Conservation (phyloP, 2,329 filamentous ascomycete species). For the Diaporthe sp. region DNA sequence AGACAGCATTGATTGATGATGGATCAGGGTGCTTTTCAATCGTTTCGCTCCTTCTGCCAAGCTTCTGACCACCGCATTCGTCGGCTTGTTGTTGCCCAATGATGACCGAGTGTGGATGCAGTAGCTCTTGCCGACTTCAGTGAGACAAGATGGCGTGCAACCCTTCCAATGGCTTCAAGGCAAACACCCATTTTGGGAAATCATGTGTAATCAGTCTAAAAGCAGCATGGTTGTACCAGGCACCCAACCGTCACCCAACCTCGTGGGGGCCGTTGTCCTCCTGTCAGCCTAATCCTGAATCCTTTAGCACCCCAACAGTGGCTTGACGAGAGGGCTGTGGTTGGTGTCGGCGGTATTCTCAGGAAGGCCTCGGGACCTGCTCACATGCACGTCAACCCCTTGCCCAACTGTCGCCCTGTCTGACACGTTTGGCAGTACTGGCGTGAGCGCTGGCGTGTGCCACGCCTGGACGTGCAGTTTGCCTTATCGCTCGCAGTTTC, state of each 20-base stretch:
- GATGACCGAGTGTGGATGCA: neutral
- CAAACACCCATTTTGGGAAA: neutral
- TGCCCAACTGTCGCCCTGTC: constrained; percentile 1
- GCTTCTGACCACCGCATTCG: neutral
- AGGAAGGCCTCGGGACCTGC: constrained; percentile 22
- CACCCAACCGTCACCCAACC: neutral
- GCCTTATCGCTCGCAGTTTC: constrained; percentile 15
- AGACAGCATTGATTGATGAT: neutral
- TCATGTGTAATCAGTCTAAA: neutral
- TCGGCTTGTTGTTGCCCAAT: neutral
- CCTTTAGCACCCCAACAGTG: constrained; percentile 15
- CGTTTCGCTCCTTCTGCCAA: neutral
- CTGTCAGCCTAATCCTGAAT: constrained; percentile 32
- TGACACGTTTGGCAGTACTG: constrained; percentile 5
- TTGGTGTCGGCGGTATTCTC: constrained; percentile 14
- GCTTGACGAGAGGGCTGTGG: neutral
- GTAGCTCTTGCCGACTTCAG: neutral
- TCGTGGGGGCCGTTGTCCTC: neutral
- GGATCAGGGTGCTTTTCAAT: neutral
- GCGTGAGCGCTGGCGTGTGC: neutral
- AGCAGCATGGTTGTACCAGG: neutral
- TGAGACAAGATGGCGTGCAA: neutral
- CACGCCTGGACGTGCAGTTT: neutral
- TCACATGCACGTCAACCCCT: constrained; percentile 9
- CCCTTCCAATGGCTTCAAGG: neutral